Base-by-base conservation (phyloP, 345 rosid species). In the Trapa incisa region DNA sequence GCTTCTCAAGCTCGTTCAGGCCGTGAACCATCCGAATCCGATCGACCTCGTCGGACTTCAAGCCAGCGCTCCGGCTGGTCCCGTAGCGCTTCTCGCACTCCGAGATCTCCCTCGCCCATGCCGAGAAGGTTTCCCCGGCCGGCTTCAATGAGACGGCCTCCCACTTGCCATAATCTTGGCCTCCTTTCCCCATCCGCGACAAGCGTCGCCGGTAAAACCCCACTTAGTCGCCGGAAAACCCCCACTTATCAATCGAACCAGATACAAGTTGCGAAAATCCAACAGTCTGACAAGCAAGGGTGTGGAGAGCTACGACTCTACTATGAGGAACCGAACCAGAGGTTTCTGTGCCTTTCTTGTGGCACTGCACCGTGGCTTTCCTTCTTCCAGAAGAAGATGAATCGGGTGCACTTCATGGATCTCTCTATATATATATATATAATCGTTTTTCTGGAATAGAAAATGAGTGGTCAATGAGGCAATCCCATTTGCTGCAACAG, bases 1-100 rank as follows among this genome's bases (percentile, higher is more conserved):
- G 86, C 54, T 85, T 81, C 67, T 83, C 93, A 68, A 85, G 67
- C 58, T 87, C 89, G 68, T 87, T 87, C 42, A 39, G 79, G 3
- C 93, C 93, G 66, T 76, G 57, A 67, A 80, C 74, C 77, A 37
- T 48, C 45, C 72, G 76, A 70, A 85, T 71, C 60, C 78, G 65
- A 52, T 77, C 80, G 16, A 80, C 81, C 11, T 83, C 85, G 11
- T 50, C 67, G 9, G 71, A 56, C 9, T 72, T 58, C 56, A 87
- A 56, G 32, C 93, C 89, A 8, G 36, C 22, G n/a, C 50, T 77
- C 64, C 61, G 54, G 60, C 60, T 65, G 38, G 86, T 87, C 42
- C 42, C 17, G 56, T 68, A 85, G 13, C 82, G 73, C 37, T 67
- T 76, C 71, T 85, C 88, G 66, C 88, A 85, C 70, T 82, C 86